Evolutionary conservation across 192 early-diverging fungal species (phyloP), one percentile per base, ranked within the genome.

Genomic region (Backusella mclennaniae): DNA sequence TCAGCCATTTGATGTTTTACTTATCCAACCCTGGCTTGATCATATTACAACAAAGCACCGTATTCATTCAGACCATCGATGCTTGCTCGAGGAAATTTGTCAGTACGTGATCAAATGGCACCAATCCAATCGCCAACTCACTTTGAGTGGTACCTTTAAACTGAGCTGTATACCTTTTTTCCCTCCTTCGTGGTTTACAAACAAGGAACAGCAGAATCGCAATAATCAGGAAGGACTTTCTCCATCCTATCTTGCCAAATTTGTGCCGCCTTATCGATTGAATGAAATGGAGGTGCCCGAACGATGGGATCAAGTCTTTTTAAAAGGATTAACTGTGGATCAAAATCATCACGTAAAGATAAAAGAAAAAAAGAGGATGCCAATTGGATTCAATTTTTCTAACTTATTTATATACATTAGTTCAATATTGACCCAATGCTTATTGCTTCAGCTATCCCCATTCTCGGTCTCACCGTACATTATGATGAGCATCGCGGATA

Each of bases 221-320:
- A 71, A 39, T 11, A 71, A 78, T 39, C 41, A 52, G 23, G 66
- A 75, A 36, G 74, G 74, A 12, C 72, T 78, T 12, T 63, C 77
- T 33, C 67, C 77, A 26, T 78, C 77, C 68, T 78, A 78, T 69
- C 36, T 78, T 15, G 80, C 76, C 0, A 33, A 66, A 3, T 81
- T 81, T 38, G 73, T 74, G 15, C 80, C 80, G 21, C 80, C 80
- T 9, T 81, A 81, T 53, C 70, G 73, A 31, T 66, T 77, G 35
- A 26, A 44, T 19, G 14, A 53, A n/a, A 59, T 5, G 19, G 33
- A 66, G 6, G 49, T 69, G 0, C 80, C 80, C 6, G 76, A 81
- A 41, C 66, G 71, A 5, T 81, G 76, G 67, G 67, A 81, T 66
- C 56, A 77, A 8, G 73, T 77, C 26, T 77, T 77, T 69, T 66